Conservation (phyloP, 2,329 filamentous ascomycete genomes). For the Botrytis galanthina region DNA sequence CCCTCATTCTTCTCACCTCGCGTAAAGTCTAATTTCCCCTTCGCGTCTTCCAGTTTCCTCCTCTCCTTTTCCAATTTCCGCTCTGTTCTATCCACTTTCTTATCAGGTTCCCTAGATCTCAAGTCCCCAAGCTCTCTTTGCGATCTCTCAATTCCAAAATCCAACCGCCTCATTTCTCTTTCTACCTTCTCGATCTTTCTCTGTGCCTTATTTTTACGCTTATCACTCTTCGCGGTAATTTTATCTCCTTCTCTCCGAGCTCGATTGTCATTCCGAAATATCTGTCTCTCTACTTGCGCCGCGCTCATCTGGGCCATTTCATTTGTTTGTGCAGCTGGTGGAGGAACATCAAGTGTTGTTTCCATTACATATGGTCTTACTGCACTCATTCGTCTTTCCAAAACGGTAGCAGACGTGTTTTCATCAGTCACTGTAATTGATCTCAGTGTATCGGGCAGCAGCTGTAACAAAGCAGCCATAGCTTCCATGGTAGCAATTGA, state of each 20-base stretch:
- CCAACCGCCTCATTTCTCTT: neutral
- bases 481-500: slow-evolving; percentile 33
- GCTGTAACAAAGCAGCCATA: slow-evolving; percentile 30
- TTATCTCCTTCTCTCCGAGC: slow-evolving; percentile 33
- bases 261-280: slow-evolving; percentile 29
- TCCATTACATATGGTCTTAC: slow-evolving; percentile 9
- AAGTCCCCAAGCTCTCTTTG: neutral
- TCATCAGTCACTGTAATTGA: slow-evolving; percentile 23
- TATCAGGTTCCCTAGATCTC: neutral
- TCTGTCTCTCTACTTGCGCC: slow-evolving; percentile 31
- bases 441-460: slow-evolving; percentile 29
- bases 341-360: slow-evolving; percentile 23
- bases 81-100: neutral
- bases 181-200: neutral
- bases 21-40: neutral
- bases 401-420: slow-evolving; percentile 30
- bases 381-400: slow-evolving; percentile 10
- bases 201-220: neutral
- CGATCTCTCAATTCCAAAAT: neutral
- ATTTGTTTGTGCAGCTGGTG: slow-evolving; percentile 20
- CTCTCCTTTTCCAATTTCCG: neutral
- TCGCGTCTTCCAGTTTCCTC: neutral
- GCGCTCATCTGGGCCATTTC: slow-evolving; percentile 32
- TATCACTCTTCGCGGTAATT: neutral
- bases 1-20: neutral